Base-by-base conservation (phyloP, 2,329 filamentous ascomycete genomes). In the Cadophora malorum region DNA sequence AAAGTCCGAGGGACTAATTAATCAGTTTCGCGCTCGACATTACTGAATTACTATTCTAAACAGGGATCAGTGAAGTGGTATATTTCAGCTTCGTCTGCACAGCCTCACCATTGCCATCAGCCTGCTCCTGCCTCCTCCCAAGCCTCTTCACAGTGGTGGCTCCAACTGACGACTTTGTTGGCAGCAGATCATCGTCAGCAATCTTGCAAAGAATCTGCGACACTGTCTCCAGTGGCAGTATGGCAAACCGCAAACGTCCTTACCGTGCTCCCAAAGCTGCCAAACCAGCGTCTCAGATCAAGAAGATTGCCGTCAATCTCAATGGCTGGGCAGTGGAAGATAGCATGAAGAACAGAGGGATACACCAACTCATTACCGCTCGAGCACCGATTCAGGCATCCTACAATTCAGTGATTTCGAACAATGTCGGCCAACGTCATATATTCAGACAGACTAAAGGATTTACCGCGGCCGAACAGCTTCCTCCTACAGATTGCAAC, bases 241-340 rank as follows among this genome's bases (percentile, higher is more conserved):
- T 58, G 55, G 33, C 33, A 21, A 19, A 33, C 10, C 33, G 23
- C n/a, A 58, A 58, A 19, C 33, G 21, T 41, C n/a, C 31, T 28
- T n/a, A 10, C n/a, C 19, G 12, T 21, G 16, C n/a, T 14, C 33
- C 35, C 10, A 38, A 59, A 16, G 9, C 56, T 45, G 10, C 4
- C 33, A 16, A 38, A 23, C 33, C 35, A 7, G 12, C 21, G 6
- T 9, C 56, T 14, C 56, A 59, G 14, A 59, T 59, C 56, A 25
- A 59, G 21, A 19, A 25, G 5, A 19, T 45, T 5, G 56, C 56
- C 19, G 35, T 59, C 21, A 59, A 25, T 16, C 56, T 45, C 14
- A 59, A 45, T 25, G 56, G 56, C 12, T 59, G 56, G 56, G 56
- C 35, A 3, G 12, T 59, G 33, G 14, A 9, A 23, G 56, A 59